Evolutionary conservation across 2,329 filamentous ascomycete genomes (phyloP).

Genomic region (Diplodia mutila): DNA sequence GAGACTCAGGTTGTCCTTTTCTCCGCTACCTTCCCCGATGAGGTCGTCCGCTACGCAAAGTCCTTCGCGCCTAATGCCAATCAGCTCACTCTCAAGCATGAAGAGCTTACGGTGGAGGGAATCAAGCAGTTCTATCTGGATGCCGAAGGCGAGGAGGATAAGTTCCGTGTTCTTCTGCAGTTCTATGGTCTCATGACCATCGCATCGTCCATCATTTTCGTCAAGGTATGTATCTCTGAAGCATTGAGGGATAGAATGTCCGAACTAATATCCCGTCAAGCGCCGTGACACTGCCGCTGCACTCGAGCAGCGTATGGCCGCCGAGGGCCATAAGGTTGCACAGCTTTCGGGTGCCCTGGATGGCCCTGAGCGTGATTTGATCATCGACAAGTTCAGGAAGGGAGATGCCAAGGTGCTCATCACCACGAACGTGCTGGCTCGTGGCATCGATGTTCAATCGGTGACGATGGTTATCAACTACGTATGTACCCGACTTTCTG

Average conservation of each 20-base stretch:
- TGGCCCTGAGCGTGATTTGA: constrained; percentile 76
- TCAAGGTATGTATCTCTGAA: constrained; percentile 66
- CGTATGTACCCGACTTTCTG: constrained; percentile 45
- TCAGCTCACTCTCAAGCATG: constrained; percentile 81
- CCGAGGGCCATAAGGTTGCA: constrained; percentile 88
- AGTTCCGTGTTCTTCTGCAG: constrained; percentile 86
- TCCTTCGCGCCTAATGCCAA: constrained; percentile 86
- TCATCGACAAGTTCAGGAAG: constrained; percentile 84
- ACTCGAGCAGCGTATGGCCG: constrained; percentile 83
- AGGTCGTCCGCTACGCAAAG: constrained; percentile 81
- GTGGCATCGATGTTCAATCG: constrained; percentile 88
- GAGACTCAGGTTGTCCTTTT: constrained; percentile 89
- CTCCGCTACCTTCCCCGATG: constrained; percentile 88
- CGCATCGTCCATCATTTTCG: constrained; percentile 97
- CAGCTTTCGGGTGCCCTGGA: constrained; percentile 89
- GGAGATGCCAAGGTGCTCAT: constrained; percentile 95
- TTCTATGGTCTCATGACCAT: constrained; percentile 97
- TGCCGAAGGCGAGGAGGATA: constrained; percentile 77
- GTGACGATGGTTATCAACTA: constrained; percentile 99
- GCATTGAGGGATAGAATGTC: too few species aligned
- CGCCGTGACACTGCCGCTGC: constrained; percentile 78
- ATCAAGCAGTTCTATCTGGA: constrained; percentile 99
- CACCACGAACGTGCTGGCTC: constrained; percentile 93
- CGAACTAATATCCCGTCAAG: constrained; percentile 54
- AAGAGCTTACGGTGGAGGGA: constrained; percentile 92